These are phyloP conservation scores for Sporothrix protearum DNA, from an alignment of 2,329 filamentous ascomycete genomes.

Conservation along the genomic window DNA sequence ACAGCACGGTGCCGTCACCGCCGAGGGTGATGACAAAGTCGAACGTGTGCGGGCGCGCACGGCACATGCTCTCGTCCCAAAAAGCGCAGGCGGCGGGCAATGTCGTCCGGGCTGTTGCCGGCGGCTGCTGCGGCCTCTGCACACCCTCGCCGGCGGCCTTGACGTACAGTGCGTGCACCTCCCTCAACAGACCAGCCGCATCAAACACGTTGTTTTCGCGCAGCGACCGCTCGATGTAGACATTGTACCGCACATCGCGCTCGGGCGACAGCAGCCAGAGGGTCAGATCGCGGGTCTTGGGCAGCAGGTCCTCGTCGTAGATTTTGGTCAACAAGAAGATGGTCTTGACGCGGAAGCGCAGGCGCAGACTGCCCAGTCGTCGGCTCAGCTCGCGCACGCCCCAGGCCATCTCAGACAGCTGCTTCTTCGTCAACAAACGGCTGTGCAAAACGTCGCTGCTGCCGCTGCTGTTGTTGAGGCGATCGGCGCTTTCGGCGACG, in stretches of 20 bases:
- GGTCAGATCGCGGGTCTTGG: slow-evolving; percentile 70
- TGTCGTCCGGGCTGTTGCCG: slow-evolving; percentile 33
- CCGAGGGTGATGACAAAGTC: slow-evolving; percentile 91
- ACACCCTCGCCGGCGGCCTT: slow-evolving; percentile 36
- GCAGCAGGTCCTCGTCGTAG: slow-evolving; percentile 77
- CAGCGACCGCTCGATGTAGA: slow-evolving; percentile 79
- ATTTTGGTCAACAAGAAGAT: slow-evolving; percentile 90
- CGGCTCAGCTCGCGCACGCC: slow-evolving; percentile 88
- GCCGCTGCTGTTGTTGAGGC: slow-evolving; percentile 26
- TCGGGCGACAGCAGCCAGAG: slow-evolving; percentile 76
- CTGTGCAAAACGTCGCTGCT: slow-evolving; percentile 44
- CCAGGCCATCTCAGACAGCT: slow-evolving; percentile 95
- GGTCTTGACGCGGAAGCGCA: slow-evolving; percentile 75
- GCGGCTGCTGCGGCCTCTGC: neutral
- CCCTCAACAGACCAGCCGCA: slow-evolving; percentile 61
- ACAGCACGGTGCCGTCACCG: slow-evolving; percentile 94
- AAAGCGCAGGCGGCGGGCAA: slow-evolving; percentile 62
- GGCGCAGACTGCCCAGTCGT: slow-evolving; percentile 74
- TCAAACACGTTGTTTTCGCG: slow-evolving; percentile 71
- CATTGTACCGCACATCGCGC: slow-evolving; percentile 63
- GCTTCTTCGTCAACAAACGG: slow-evolving; percentile 87
- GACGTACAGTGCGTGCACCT: slow-evolving; percentile 49
- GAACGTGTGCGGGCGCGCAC: slow-evolving; percentile 75
- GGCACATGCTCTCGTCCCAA: slow-evolving; percentile 80
- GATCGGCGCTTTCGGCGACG: neutral